Percentiles rank a stretch among this genome's conserved stretches.
phyloP scores from a whole-genome alignment of 2,329 filamentous ascomycete genomes.

The Helotiales sp. region DNA sequence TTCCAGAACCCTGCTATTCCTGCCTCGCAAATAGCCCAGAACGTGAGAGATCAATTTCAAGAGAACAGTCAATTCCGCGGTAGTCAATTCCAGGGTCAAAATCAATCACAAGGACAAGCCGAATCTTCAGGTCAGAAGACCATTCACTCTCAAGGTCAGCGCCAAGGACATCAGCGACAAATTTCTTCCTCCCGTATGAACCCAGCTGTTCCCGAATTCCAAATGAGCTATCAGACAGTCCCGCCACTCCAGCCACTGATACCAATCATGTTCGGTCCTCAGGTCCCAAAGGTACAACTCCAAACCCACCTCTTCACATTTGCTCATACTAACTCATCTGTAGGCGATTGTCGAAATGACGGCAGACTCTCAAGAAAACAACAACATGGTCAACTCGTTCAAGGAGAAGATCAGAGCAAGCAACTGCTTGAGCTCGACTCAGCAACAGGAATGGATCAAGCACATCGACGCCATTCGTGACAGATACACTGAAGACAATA shows the following conservation, averaged over 20 bases:
- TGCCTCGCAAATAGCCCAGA: neutral
- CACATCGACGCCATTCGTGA: neutral
- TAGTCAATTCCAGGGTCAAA: neutral
- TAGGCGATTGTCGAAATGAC: neutral
- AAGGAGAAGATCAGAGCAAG: slow-evolving; percentile 2
- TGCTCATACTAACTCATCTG: neutral
- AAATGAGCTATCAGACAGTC: neutral
- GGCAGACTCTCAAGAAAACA: neutral
- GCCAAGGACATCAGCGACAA: neutral
- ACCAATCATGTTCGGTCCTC: neutral
- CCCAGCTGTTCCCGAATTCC: slow-evolving; percentile 4
- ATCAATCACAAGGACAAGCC: neutral
- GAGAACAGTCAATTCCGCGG: neutral
- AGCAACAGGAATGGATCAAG: slow-evolving; percentile 5
- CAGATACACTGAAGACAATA: neutral
- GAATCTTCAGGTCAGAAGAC: neutral
- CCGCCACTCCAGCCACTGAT: neutral
- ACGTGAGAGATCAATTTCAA: neutral
- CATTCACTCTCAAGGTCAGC: neutral
- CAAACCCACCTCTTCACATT: neutral
- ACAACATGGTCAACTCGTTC: neutral
- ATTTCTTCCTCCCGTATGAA: slow-evolving; percentile 8
- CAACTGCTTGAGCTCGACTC: neutral
- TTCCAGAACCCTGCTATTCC: neutral
- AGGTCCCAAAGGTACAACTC: neutral